Base-by-base conservation (phyloP, 495 filamentous ascomycete genomes). In the Patellaria atrata region DNA sequence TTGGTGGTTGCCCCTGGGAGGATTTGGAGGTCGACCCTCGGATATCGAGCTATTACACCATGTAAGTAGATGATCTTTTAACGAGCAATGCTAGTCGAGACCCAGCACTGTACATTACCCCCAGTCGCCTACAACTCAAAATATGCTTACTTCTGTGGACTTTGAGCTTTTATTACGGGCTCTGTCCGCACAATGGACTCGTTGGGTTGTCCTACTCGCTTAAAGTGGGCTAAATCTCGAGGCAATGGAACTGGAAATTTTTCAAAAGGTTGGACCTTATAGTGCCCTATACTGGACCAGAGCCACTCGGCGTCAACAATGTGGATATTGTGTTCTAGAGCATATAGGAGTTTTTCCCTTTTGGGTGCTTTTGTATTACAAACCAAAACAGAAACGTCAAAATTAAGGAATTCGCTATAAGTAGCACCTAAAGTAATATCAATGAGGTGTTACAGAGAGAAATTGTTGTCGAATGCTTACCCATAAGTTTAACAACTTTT, bases 281-380 rank as follows among this genome's bases (percentile, higher is more conserved):
- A 67, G 22, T 46, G 50, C 30, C 60, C 55, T n/a, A 94, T 71
- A 45, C 77, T 87, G 30, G 73, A 69, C 73, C 78, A 84, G 2
- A 97, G 61, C 89, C 89, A 97, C 10, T 73, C 71, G 3, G 67
- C 67, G 4, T 65, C 71, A 13, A 96, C 79, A 1, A 83, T 72
- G 16, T 84, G 79, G 5, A 94, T 75, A 9, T 67, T 65, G 63
- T 83, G 81, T 40, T 70, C 61, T 16, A 65, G 40, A 1, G 85
- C 80, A 56, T 80, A 73, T 9, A 75, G 64, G 10, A 89, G 60
- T 48, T 97, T 97, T 40, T 87, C 78, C 24, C 68, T 64, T 30
- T 71, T 75, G n/a, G 72, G 60, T 12, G 52, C 51, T 23, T 67
- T 51, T 2, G 71, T 59, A 2, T 72, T 68, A 48, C 77, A 80